Evolutionary conservation across 2,329 filamentous ascomycete genomes (phyloP).

Genomic region (Fusarium xyrophilum): DNA sequence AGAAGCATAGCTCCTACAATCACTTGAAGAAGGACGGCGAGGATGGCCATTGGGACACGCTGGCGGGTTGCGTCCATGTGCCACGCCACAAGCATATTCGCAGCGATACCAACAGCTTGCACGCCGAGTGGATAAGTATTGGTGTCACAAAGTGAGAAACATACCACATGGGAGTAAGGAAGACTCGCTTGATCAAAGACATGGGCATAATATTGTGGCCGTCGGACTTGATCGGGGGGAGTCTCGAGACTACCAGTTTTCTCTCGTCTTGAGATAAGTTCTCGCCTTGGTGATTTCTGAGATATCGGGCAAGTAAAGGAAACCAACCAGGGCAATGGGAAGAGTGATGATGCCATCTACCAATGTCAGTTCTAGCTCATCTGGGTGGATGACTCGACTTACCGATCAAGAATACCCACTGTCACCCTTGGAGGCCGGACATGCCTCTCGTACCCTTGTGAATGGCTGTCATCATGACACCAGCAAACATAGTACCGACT

Average conservation of each 20-base stretch:
- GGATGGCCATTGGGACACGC: conserved; percentile 24
- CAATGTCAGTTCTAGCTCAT: accelerated
- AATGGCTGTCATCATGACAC: conserved; percentile 61
- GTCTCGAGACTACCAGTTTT: conserved; percentile 39
- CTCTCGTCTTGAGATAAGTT: conserved; percentile 45
- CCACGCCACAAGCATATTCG: conserved; percentile 34
- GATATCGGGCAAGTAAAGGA: conserved; percentile 33
- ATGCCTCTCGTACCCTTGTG: conserved; percentile 47
- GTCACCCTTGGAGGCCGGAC: conserved; percentile 54
- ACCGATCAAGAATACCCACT: conserved; percentile 49
- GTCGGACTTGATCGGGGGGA: conserved; percentile 45
- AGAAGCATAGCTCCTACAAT: conserved; percentile 32
- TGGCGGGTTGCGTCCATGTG: conserved; percentile 33
- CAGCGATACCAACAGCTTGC: conserved; percentile 38
- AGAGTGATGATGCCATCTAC: conserved; percentile 36
- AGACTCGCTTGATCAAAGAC: conserved; percentile 41
- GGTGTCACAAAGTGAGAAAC: accelerated
- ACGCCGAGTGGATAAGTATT: conserved; percentile 40
- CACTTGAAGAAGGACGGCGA: conserved; percentile 27
- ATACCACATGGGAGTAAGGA: conserved; percentile 41
- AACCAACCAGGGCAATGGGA: conserved; percentile 35
- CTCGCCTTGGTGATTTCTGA: conserved; percentile 47
- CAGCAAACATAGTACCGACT: conserved; percentile 64
- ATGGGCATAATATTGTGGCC: conserved; percentile 45
- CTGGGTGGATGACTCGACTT: accelerated